Conservation (phyloP, 108 stramenopile genomes). For the Parmales sp. region DNA sequence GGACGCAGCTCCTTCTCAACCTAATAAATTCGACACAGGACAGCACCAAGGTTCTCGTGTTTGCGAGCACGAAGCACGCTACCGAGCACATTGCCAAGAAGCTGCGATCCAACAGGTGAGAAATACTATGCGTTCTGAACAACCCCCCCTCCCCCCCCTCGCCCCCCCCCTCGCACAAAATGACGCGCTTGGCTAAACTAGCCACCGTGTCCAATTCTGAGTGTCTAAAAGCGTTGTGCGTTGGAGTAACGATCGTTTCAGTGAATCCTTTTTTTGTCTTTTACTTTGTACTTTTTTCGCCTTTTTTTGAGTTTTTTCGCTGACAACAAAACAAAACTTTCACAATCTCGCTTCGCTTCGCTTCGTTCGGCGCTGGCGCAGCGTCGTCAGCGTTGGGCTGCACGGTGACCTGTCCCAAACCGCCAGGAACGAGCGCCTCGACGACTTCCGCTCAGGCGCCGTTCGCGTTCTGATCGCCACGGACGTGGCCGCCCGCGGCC, state of each 20-base stretch:
- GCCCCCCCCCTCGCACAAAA: too few species aligned
- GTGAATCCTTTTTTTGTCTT: not conserved
- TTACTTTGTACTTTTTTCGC: too few species aligned
- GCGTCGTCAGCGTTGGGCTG: slow-evolving; percentile 63
- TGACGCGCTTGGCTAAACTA: too few species aligned
- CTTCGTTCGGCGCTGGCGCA: slow-evolving; percentile 44
- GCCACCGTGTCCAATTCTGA: too few species aligned
- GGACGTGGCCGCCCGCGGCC: slow-evolving; percentile 87
- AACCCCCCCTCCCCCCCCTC: too few species aligned
- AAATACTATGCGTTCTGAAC: too few species aligned
- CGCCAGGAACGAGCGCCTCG: slow-evolving; percentile 67
- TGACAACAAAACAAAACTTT: too few species aligned
- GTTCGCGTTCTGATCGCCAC: slow-evolving; percentile 80
- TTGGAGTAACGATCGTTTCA: not conserved
- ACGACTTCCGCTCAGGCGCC: slow-evolving; percentile 57
- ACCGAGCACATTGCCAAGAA: not conserved
- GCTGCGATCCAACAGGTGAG: too few species aligned
- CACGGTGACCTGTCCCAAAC: slow-evolving; percentile 92
- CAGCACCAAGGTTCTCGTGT: not conserved
- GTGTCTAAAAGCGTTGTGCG: not conserved
- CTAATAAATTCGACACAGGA: not conserved
- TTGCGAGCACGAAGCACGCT: not conserved
- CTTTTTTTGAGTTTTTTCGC: too few species aligned
- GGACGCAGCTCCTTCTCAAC: too few species aligned
- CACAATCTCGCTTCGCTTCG: not conserved